A percentile compares a stretch with the other conserved stretches of the same genome.
Evolutionary conservation across 2,329 filamentous ascomycete species (phyloP).

Genomic region (Nothopassalora personata): DNA sequence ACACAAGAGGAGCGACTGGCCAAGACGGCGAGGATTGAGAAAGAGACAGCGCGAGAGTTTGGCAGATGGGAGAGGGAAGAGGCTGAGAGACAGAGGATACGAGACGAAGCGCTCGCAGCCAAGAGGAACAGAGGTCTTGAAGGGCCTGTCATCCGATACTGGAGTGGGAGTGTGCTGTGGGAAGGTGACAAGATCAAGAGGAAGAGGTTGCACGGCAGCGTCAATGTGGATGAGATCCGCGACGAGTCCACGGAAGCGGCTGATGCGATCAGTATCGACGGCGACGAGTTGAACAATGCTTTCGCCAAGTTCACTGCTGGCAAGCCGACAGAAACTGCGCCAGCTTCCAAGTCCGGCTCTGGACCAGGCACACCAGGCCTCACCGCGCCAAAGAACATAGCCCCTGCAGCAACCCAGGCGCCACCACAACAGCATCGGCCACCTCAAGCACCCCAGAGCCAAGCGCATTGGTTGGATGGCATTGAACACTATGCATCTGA

Average conservation of each 20-base stretch:
- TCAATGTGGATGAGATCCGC: slow-evolving; percentile 25
- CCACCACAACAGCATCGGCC: not conserved
- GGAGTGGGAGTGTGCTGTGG: slow-evolving; percentile 86
- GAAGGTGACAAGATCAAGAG: slow-evolving; percentile 67
- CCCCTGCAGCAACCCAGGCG: not conserved
- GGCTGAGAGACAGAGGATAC: slow-evolving; percentile 77
- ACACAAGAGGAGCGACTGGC: slow-evolving; percentile 70
- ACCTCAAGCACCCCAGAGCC: not conserved
- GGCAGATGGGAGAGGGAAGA: slow-evolving; percentile 90
- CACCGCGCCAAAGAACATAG: not conserved
- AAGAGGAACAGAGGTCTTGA: slow-evolving; percentile 80
- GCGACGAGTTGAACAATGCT: not conserved
- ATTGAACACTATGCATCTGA: slow-evolving; percentile 39
- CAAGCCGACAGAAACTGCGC: slow-evolving; percentile 2
- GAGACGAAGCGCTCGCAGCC: slow-evolving; percentile 76
- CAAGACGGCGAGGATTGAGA: slow-evolving; percentile 59
- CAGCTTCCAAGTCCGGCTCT: not conserved
- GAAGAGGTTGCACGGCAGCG: slow-evolving; percentile 33
- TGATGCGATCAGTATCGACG: slow-evolving; percentile 1
- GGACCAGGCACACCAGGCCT: slow-evolving; percentile 12
- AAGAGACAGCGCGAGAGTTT: slow-evolving; percentile 76
- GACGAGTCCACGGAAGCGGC: slow-evolving; percentile 16
- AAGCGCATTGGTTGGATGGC: slow-evolving; percentile 36
- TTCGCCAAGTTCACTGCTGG: slow-evolving; percentile 4
- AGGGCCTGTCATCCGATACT: slow-evolving; percentile 84